A percentile compares a stretch with the other conserved stretches of the same genome.
Evolutionary conservation across 768 basidiomycete genomes (phyloP).

Genomic region (Rhodotorula paludigena): DNA sequence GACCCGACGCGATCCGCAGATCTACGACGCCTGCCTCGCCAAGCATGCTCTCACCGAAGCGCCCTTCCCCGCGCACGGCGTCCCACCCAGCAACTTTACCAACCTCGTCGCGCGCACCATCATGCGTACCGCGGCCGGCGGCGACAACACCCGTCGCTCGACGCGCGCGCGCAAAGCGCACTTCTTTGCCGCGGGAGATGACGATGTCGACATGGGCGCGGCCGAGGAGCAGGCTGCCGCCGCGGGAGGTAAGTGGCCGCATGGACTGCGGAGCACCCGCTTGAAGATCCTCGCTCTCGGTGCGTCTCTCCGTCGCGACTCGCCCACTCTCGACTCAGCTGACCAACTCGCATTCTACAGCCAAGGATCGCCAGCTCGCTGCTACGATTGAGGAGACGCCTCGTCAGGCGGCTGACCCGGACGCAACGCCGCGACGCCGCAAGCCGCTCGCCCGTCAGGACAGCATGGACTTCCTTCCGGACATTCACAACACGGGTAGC

Average conservation of each 20-base stretch:
- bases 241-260: constrained; percentile 10
- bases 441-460: constrained; percentile 23
- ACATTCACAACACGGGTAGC: constrained; percentile 9
- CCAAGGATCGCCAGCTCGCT: constrained; percentile 14
- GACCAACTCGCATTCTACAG: not conserved
- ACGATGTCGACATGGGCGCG: not conserved
- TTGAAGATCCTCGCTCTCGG: constrained; percentile 28
- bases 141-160: not conserved
- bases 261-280: constrained; percentile 21
- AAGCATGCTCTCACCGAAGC: constrained; percentile 19
- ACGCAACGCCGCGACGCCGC: constrained; percentile 28
- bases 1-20: not conserved
- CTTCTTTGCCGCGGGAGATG: not conserved
- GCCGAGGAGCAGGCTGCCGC: not conserved
- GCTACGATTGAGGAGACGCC: constrained; percentile 21
- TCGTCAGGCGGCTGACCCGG: constrained; percentile 14
- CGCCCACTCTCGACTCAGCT: not conserved
- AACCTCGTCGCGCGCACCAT: constrained; percentile 32
- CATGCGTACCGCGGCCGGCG: not conserved
- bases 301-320: not conserved
- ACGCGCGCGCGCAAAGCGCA: not conserved
- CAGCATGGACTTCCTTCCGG: constrained; percentile 34
- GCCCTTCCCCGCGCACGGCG: constrained; percentile 16
- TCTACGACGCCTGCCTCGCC: constrained; percentile 24
- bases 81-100: constrained; percentile 32